These are phyloP conservation scores for Raffaelea ambrosiae DNA, from an alignment of 2,329 filamentous ascomycete species.

Conservation along the genomic window DNA sequence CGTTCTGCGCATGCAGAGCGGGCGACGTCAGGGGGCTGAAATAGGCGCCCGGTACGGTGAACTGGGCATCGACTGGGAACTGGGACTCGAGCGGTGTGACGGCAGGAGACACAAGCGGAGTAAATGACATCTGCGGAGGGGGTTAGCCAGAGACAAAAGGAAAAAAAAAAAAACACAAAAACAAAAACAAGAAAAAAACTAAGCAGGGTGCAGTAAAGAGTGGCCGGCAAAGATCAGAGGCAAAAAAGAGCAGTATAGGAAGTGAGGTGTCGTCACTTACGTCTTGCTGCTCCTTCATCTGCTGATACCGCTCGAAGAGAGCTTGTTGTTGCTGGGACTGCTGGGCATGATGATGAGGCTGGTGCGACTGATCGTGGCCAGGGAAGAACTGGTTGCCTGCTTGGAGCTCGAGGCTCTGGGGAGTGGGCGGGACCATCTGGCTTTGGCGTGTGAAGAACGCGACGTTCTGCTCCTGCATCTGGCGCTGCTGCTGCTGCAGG, in stretches of 20 bases:
- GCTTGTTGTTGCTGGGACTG: slow-evolving; percentile 41
- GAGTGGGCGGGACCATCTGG: slow-evolving; percentile 66
- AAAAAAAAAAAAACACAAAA: neutral
- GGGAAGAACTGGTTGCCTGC: slow-evolving; percentile 52
- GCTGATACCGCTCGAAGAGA: slow-evolving; percentile 58
- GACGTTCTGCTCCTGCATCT: slow-evolving; percentile 47
- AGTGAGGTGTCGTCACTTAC: slow-evolving; percentile 32
- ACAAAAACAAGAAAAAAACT: too few species aligned
- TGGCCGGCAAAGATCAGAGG: neutral
- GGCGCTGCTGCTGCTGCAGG: slow-evolving; percentile 50
- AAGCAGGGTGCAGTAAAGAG: neutral
- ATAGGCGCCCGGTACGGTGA: slow-evolving; percentile 60
- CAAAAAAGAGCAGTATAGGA: neutral
- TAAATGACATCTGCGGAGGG: slow-evolving; percentile 61
- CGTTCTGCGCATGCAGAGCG: slow-evolving; percentile 64
- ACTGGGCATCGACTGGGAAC: slow-evolving; percentile 52
- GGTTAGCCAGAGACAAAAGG: slow-evolving; percentile 14
- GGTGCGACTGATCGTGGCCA: slow-evolving; percentile 35
- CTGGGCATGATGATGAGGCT: slow-evolving; percentile 44
- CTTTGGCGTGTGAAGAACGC: slow-evolving; percentile 46
- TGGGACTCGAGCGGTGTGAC: slow-evolving; percentile 70
- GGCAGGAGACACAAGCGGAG: slow-evolving; percentile 74
- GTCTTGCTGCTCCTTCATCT: slow-evolving; percentile 62
- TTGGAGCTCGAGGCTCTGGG: slow-evolving; percentile 72
- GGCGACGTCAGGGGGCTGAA: slow-evolving; percentile 80